Conservation (phyloP, 2,329 filamentous ascomycete genomes). For the Xylariaceae sp. region DNA sequence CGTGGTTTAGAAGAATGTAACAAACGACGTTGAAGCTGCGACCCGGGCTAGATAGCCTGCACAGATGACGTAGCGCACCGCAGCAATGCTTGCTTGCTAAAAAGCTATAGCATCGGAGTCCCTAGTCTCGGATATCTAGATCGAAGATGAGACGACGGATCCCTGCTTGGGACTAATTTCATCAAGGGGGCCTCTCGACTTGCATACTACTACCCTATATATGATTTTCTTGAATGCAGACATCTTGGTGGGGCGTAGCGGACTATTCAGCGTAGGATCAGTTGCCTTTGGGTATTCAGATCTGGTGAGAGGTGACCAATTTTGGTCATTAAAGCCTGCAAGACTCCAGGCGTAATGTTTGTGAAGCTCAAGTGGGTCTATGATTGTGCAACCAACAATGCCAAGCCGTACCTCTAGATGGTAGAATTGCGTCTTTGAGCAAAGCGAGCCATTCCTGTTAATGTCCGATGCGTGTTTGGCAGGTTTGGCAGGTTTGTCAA, state of each 20-base stretch:
- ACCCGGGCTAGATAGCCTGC: constrained; percentile 12
- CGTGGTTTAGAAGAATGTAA: constrained; percentile 1
- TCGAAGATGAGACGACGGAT: constrained; percentile 19
- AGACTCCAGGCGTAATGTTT: constrained; percentile 6
- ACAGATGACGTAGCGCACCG: constrained; percentile 24
- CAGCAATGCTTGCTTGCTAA: constrained; percentile 7
- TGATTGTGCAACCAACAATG: constrained; percentile 18
- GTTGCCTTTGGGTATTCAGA: background rate
- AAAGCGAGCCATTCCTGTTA: constrained; percentile 2
- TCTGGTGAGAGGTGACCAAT: constrained; percentile 2
- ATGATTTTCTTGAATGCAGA: background rate
- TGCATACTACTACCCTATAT: no score
- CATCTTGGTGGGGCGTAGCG: background rate
- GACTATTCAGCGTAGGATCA: background rate
- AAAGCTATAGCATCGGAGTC: constrained; percentile 2
- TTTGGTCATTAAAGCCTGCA: constrained; percentile 4
- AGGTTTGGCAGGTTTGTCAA: constrained; percentile 27
- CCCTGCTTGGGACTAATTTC: background rate
- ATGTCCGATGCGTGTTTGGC: constrained; percentile 20
- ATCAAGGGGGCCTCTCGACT: no score
- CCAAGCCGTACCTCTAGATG: constrained; percentile 9
- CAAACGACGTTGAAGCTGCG: constrained; percentile 11
- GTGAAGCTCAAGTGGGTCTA: constrained; percentile 17
- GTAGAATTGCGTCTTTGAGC: constrained; percentile 3
- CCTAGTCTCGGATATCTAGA: constrained; percentile 23